phyloP scores from a whole-genome alignment of 2,329 filamentous ascomycete species.

The Diaporthe sp. region DNA sequence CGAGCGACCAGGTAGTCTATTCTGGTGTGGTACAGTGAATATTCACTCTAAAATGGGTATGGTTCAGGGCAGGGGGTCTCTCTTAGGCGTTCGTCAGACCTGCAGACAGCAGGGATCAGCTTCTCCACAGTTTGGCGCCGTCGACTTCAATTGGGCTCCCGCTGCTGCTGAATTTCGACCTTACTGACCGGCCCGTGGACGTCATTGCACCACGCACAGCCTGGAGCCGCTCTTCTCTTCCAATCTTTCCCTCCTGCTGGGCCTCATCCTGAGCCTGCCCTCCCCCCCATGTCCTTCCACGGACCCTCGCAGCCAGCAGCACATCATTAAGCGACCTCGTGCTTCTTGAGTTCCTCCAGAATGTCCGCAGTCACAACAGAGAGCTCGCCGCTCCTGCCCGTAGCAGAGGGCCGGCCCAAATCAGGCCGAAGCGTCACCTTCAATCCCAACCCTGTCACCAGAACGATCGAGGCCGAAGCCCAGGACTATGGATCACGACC shows the following conservation, averaged over 20 bases:
- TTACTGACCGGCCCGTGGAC: constrained; percentile 19
- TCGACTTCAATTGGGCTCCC: constrained; percentile 20
- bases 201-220: constrained; percentile 17
- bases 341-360: not conserved
- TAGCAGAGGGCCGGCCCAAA: constrained; percentile 55
- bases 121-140: constrained; percentile 27
- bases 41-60: not conserved
- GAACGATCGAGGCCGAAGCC: constrained; percentile 69
- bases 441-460: constrained; percentile 77
- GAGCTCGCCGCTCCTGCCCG: constrained; percentile 45
- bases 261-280: constrained; percentile 31
- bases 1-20: not conserved
- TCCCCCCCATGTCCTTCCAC: not conserved
- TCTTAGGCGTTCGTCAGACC: constrained; percentile 28
- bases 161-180: constrained; percentile 27
- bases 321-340: constrained; percentile 21
- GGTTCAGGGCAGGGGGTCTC: not conserved
- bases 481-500: constrained; percentile 43
- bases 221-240: not conserved
- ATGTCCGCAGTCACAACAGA: constrained; percentile 42
- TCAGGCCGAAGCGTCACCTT: constrained; percentile 80
- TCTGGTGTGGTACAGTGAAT: not conserved
- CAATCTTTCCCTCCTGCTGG: constrained; percentile 1
- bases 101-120: constrained; percentile 30
- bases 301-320: not conserved